These are phyloP conservation scores for Penicillium hordei DNA, from an alignment of 2,329 filamentous ascomycete species.

Conservation along the genomic window DNA sequence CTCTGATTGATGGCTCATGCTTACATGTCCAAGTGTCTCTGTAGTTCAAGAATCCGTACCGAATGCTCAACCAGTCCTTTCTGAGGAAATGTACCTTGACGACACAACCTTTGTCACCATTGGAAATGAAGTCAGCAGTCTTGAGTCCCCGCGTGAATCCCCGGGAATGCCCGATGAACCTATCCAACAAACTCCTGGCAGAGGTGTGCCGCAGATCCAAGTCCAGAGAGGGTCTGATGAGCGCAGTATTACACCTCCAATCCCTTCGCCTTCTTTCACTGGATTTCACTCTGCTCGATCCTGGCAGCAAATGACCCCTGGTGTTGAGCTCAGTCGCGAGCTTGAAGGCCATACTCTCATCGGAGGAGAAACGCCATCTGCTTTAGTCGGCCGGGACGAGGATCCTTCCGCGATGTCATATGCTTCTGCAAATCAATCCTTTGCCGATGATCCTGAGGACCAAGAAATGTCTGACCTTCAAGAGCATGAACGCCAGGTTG, in stretches of 20 bases:
- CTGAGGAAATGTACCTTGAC: conserved; percentile 12
- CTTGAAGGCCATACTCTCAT: conserved; percentile 26
- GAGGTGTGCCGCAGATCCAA: conserved; percentile 7
- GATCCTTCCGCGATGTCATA: conserved; percentile 21
- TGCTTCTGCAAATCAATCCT: conserved; percentile 21
- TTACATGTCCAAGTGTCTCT: conserved; percentile 33
- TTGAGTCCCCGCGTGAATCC: conserved; percentile 10
- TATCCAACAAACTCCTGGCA: conserved; percentile 14
- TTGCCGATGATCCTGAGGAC: conserved; percentile 9
- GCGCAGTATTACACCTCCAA: conserved; percentile 15
- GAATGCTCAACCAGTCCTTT: conserved; percentile 11
- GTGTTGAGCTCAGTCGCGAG: conserved; percentile 9
- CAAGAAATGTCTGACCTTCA: neutral
- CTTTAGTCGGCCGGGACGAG: conserved; percentile 10
- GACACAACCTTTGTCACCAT: conserved; percentile 24
- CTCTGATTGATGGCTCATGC: conserved; percentile 25
- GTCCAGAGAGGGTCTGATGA: conserved; percentile 15
- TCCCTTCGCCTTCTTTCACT: conserved; percentile 24
- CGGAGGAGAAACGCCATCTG: conserved; percentile 16
- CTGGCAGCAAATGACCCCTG: conserved; percentile 17
- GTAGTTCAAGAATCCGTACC: conserved; percentile 29
- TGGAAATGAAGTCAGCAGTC: conserved; percentile 16
- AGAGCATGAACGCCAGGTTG: conserved; percentile 16
- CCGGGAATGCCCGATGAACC: conserved; percentile 12
- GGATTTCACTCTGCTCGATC: conserved; percentile 25